phyloP scores from a whole-genome alignment of 305 asterid species.

The Andrographis paniculata region DNA sequence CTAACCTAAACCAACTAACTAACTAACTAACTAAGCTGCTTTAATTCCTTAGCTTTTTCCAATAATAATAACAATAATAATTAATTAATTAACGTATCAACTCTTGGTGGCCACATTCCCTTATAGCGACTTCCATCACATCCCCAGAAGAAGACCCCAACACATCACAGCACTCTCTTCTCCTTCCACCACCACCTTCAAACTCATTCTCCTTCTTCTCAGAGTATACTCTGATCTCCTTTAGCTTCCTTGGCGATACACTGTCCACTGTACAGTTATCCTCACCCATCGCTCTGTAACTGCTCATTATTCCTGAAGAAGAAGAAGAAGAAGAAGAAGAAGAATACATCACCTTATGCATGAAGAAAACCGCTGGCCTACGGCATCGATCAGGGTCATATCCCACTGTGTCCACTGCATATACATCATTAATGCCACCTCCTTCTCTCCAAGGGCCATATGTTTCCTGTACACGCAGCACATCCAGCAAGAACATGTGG shows the following conservation, averaged over 20 bases:
- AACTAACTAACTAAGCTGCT: no score
- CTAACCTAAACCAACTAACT: no score
- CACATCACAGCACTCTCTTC: constrained; percentile 84
- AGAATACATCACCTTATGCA: no score
- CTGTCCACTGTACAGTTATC: constrained; percentile 44
- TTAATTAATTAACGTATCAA: constrained; percentile 20
- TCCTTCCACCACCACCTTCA: constrained; percentile 34
- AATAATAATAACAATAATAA: no score
- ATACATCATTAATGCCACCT: constrained; percentile 17
- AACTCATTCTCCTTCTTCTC: constrained; percentile 37
- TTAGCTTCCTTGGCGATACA: constrained; percentile 41
- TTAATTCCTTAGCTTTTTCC: no score
- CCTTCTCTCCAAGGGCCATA: constrained; percentile 43
- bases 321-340: no score
- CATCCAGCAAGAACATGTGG: constrained; percentile 39
- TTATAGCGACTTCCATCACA: constrained; percentile 47
- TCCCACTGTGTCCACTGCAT: constrained; percentile 26
- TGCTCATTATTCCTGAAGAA: constrained; percentile 34
- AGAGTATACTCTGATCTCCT: constrained; percentile 49
- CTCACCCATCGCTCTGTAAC: constrained; percentile 28
- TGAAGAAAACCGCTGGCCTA: constrained; percentile 45
- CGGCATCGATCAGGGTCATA: constrained; percentile 47
- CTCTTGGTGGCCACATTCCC: constrained; percentile 72
- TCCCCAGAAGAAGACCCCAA: constrained; percentile 34
- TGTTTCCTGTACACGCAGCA: constrained; percentile 41